Evolutionary conservation across 305 asterid species (phyloP).

Genomic region (Lippia alba): DNA sequence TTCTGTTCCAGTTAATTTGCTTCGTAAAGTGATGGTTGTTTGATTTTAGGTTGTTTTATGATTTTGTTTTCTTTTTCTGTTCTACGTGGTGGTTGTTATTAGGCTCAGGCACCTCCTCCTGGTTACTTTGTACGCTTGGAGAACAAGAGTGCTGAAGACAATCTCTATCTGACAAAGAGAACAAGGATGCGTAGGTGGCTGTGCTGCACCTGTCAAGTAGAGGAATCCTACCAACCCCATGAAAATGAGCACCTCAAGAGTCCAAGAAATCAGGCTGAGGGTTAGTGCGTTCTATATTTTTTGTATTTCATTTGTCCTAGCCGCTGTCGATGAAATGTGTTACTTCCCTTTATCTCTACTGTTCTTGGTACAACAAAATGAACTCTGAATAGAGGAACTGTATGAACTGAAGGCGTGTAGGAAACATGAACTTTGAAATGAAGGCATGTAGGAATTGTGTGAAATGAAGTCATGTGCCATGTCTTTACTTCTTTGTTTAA

Average conservation of each 20-base stretch:
- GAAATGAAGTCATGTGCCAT: constrained; percentile 20
- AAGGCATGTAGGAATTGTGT: constrained; percentile 3
- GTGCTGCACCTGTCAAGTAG: constrained; percentile 84
- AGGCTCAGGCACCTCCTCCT: constrained; percentile 86
- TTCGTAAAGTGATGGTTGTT: constrained; percentile 16
- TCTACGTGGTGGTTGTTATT: constrained; percentile 33
- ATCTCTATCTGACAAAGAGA: constrained; percentile 65
- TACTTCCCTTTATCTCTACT: constrained; percentile 32
- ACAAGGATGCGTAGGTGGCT: constrained; percentile 95
- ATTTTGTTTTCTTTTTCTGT: constrained; percentile 11
- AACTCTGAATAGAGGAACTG: constrained; percentile 6
- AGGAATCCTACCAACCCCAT: constrained; percentile 71
- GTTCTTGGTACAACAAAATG: constrained; percentile 13
- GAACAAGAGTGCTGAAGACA: constrained; percentile 56
- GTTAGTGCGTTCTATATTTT: constrained; percentile 44
- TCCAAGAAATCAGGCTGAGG: constrained; percentile 70
- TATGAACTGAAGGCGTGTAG: constrained; percentile 9
- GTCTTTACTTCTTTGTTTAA: constrained; percentile 8
- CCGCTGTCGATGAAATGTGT: constrained; percentile 5
- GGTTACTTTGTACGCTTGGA: constrained; percentile 69
- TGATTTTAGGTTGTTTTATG: constrained; percentile 14
- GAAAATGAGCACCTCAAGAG: constrained; percentile 82
- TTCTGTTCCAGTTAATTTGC: constrained; percentile 5
- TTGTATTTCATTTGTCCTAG: neutral
- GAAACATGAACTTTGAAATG: neutral